Evolutionary conservation across 2,329 filamentous ascomycete genomes (phyloP).

Genomic region (Aspergillus sp.): DNA sequence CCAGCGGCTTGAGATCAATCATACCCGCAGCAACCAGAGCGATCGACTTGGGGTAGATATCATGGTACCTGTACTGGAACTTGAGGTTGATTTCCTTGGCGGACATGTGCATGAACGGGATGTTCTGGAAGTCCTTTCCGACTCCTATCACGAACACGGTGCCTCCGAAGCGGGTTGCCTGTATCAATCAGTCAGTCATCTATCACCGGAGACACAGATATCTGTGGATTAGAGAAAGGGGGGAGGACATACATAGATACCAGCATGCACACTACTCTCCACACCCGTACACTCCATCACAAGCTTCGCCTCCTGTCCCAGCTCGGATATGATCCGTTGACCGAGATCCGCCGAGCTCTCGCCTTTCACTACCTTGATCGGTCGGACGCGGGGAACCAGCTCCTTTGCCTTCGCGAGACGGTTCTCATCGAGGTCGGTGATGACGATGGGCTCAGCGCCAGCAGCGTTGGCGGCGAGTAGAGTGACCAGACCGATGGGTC

Average conservation of each 20-base stretch:
- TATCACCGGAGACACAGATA: too few species aligned
- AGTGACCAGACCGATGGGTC: conserved; percentile 23
- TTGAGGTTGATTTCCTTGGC: conserved; percentile 23
- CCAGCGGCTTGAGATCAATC: conserved; percentile 42
- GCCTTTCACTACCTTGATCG: conserved; percentile 7
- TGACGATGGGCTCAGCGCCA: conserved; percentile 22
- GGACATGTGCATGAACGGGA: conserved; percentile 26
- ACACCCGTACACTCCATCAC: conserved; percentile 25
- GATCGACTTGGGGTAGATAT: conserved; percentile 28
- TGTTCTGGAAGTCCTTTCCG: conserved; percentile 24
- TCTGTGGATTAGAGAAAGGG: too few species aligned
- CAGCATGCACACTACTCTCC: conserved; percentile 24
- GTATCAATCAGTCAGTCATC: too few species aligned
- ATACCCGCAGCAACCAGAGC: conserved; percentile 36
- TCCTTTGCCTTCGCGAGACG: conserved; percentile 23
- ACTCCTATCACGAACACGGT: conserved; percentile 24
- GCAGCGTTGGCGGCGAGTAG: conserved; percentile 22
- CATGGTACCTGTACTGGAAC: conserved; percentile 25
- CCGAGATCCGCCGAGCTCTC: conserved; percentile 16
- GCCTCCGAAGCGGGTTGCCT: conserved; percentile 24
- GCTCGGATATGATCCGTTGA: conserved; percentile 14
- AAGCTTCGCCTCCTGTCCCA: conserved; percentile 23
- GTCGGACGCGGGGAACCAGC: conserved; percentile 18
- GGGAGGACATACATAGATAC: conserved; percentile 19
- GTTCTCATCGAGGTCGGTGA: conserved; percentile 21